Evolutionary conservation across 768 basidiomycete species (phyloP).

Genomic region (Agaricus blazei): DNA sequence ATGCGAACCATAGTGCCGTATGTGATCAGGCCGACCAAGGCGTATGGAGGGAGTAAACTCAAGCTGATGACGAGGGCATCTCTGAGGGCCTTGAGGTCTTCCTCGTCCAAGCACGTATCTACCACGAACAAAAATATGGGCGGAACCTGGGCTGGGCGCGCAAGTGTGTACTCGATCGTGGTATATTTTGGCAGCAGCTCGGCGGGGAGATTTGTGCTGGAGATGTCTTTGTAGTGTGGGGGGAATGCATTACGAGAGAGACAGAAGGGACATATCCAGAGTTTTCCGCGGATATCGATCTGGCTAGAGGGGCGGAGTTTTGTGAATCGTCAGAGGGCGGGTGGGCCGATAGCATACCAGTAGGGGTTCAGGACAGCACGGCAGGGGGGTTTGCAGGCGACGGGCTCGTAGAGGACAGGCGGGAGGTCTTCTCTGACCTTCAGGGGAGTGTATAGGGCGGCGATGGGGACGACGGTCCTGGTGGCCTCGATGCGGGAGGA

Average conservation of each 20-base stretch:
- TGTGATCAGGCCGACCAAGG: slow-evolving; percentile 93
- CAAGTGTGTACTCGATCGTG: slow-evolving; percentile 98
- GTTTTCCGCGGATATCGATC: slow-evolving; percentile 96
- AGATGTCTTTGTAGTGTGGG: slow-evolving; percentile 98
- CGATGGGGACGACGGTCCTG: slow-evolving; percentile 94
- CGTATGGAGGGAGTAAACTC: slow-evolving; percentile 88
- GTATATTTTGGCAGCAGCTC: slow-evolving; percentile 98
- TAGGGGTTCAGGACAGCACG: slow-evolving; percentile 97
- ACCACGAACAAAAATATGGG: slow-evolving; percentile 97
- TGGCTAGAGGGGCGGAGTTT: slow-evolving; percentile 51
- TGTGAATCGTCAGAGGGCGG: neutral
- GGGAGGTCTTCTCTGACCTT: slow-evolving; percentile 93
- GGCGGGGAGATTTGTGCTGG: slow-evolving; percentile 92
- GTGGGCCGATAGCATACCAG: slow-evolving; percentile 53
- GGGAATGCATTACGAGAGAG: slow-evolving; percentile 95
- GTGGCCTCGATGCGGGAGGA: slow-evolving; percentile 98
- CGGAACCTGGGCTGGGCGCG: slow-evolving; percentile 85
- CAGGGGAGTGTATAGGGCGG: slow-evolving; percentile 95
- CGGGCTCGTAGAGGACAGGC: slow-evolving; percentile 95
- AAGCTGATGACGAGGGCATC: slow-evolving; percentile 95
- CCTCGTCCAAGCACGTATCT: slow-evolving; percentile 93
- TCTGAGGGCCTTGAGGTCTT: slow-evolving; percentile 91
- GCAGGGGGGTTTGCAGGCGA: slow-evolving; percentile 97
- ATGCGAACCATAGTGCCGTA: slow-evolving; percentile 89
- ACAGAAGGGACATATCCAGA: slow-evolving; percentile 99